A percentile compares a stretch with the other conserved stretches of the same genome.
Evolutionary conservation across 768 basidiomycete genomes (phyloP).

Genomic region (Russula griseocarnosa): DNA sequence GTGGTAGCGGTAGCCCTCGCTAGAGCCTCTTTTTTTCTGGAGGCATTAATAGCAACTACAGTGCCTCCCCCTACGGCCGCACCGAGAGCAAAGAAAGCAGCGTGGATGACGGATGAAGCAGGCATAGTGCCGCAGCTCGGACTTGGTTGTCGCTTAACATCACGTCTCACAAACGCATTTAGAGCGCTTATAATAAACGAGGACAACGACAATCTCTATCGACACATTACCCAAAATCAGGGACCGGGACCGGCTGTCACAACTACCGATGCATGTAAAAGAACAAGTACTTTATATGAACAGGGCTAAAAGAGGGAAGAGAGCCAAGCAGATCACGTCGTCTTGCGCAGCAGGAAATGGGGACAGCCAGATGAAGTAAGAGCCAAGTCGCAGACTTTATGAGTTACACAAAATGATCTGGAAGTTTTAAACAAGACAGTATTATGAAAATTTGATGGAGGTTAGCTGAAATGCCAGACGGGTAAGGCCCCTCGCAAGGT

Average conservation of each 20-base stretch:
- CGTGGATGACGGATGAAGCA: slow-evolving; percentile 50
- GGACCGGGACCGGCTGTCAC: slow-evolving; percentile 27
- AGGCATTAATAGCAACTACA: slow-evolving; percentile 46
- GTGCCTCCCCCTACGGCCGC: slow-evolving; percentile 77
- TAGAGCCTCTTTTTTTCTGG: slow-evolving; percentile 31
- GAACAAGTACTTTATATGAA: slow-evolving; percentile 23
- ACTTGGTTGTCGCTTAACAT: background rate
- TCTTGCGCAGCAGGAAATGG: slow-evolving; percentile 32
- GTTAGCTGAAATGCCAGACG: slow-evolving; percentile 16
- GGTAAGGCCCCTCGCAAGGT: slow-evolving; percentile 6
- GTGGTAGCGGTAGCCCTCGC: slow-evolving; percentile 31
- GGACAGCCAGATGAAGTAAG: slow-evolving; percentile 23
- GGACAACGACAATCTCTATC: slow-evolving; percentile 4
- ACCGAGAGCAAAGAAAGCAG: slow-evolving; percentile 78
- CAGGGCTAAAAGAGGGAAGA: slow-evolving; percentile 8
- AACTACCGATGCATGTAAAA: slow-evolving; percentile 27
- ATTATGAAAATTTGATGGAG: slow-evolving; percentile 17
- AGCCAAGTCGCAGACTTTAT: slow-evolving; percentile 25
- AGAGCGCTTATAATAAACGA: background rate
- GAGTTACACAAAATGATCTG: slow-evolving; percentile 26
- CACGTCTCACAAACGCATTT: background rate
- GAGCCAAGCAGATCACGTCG: slow-evolving; percentile 20
- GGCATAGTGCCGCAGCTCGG: slow-evolving; percentile 36
- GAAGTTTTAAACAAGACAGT: slow-evolving; percentile 20
- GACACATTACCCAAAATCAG: slow-evolving; percentile 30